These are phyloP conservation scores for Nigrospora osmanthi DNA, from an alignment of 2,329 filamentous ascomycete species.

Conservation along the genomic window DNA sequence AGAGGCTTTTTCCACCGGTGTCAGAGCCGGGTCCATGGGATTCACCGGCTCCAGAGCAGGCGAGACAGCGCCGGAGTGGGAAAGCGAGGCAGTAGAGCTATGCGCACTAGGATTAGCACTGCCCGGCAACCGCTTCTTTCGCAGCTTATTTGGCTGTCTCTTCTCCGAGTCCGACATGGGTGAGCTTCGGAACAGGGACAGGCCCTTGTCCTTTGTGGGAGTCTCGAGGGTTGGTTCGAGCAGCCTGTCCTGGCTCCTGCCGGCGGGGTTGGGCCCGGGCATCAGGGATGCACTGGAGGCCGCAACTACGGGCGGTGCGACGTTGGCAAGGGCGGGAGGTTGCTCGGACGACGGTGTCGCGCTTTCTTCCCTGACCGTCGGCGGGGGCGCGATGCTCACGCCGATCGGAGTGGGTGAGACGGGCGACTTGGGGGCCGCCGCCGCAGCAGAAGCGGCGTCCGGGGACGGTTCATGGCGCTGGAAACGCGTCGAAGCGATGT, in stretches of 20 bases:
- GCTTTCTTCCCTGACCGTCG: slow-evolving; percentile 22
- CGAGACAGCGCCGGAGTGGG: slow-evolving; percentile 35
- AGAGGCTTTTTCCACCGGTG: neutral
- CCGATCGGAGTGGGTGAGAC: slow-evolving; percentile 43
- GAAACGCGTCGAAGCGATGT: slow-evolving; percentile 60
- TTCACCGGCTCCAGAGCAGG: slow-evolving; percentile 37
- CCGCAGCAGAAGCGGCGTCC: neutral
- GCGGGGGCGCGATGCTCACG: slow-evolving; percentile 24
- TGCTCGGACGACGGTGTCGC: slow-evolving; percentile 12
- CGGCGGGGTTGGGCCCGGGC: slow-evolving; percentile 22
- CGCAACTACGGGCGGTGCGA: slow-evolving; percentile 17
- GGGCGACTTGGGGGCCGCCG: slow-evolving; percentile 16
- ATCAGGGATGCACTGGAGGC: slow-evolving; percentile 13
- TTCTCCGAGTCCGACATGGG: slow-evolving; percentile 54
- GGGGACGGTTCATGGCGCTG: slow-evolving; percentile 20
- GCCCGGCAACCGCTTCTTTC: slow-evolving; percentile 73
- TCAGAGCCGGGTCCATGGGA: slow-evolving; percentile 30
- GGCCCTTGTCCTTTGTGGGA: slow-evolving; percentile 56
- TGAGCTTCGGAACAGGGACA: slow-evolving; percentile 67
- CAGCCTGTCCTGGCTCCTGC: slow-evolving; percentile 41
- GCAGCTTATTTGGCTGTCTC: slow-evolving; percentile 80
- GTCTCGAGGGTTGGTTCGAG: slow-evolving; percentile 37
- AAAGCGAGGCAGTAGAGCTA: slow-evolving; percentile 75
- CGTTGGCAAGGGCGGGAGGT: slow-evolving; percentile 18
- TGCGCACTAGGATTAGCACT: slow-evolving; percentile 81